Evolutionary conservation across 2,329 filamentous ascomycete genomes (phyloP).

Genomic region (Diaporthe sp.): DNA sequence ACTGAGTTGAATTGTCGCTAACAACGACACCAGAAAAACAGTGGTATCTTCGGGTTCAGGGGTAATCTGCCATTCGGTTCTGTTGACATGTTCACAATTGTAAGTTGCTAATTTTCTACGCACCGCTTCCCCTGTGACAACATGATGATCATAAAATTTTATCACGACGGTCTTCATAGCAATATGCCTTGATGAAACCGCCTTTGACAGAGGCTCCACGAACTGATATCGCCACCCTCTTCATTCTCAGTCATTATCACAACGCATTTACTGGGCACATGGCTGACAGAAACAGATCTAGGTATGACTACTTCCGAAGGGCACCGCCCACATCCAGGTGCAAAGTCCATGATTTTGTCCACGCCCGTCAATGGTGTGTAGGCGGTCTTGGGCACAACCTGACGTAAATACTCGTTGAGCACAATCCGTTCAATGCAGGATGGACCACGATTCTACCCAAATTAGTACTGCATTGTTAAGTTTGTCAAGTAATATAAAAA

Average conservation of each 20-base stretch:
- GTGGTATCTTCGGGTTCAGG: not conserved
- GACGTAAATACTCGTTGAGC: not conserved
- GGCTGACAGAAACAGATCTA: constrained; percentile 35
- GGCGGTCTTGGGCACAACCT: not conserved
- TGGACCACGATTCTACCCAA: not conserved
- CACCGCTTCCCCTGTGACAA: constrained; percentile 47
- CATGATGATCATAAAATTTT: constrained; percentile 78
- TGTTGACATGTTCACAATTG: not conserved
- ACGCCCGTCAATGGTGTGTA: not conserved
- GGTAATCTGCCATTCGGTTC: not conserved
- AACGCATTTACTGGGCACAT: not conserved
- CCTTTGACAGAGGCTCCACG: constrained; percentile 78
- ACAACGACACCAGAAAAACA: constrained; percentile 44
- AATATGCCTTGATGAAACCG: constrained; percentile 82
- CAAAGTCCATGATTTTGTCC: not conserved
- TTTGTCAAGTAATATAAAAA: not conserved
- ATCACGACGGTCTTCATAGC: constrained; percentile 93
- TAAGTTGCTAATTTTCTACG: not conserved
- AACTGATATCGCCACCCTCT: constrained; percentile 50
- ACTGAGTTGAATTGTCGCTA: constrained; percentile 46
- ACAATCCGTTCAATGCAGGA: not conserved
- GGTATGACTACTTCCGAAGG: not conserved
- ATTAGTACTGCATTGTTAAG: not conserved
- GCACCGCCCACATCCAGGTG: not conserved
- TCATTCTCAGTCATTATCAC: not conserved